Conservation (phyloP, 192 early-diverging fungal genomes). For the Backusella morwellensis region DNA sequence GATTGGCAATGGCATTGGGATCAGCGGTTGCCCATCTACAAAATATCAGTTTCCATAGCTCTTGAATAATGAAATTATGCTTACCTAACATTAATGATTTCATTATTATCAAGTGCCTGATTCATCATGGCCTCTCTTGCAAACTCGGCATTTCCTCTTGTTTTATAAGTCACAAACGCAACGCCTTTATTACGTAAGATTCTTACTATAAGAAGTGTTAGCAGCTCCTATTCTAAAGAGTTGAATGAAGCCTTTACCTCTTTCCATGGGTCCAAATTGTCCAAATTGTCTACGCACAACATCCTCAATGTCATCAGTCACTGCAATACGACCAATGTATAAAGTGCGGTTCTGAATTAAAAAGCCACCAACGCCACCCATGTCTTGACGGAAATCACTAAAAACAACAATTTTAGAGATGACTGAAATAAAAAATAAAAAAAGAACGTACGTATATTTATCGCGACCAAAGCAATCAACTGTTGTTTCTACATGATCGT, state of each 20-base stretch:
- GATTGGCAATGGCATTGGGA: slow-evolving; percentile 21
- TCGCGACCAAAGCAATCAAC: slow-evolving; percentile 84
- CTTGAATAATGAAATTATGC: no score
- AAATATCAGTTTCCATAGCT: background rate
- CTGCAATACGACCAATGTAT: slow-evolving; percentile 66
- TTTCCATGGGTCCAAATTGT: slow-evolving; percentile 76
- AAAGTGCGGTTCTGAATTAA: slow-evolving; percentile 69
- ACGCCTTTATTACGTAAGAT: slow-evolving; percentile 69
- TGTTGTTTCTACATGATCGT: slow-evolving; percentile 52
- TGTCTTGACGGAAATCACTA: slow-evolving; percentile 55
- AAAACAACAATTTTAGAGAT: background rate
- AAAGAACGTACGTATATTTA: slow-evolving; percentile 45
- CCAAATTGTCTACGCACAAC: slow-evolving; percentile 65
- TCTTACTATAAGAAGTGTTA: slow-evolving; percentile 48
- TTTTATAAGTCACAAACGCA: slow-evolving; percentile 80
- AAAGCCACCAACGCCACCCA: slow-evolving; percentile 77
- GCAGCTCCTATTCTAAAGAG: no score
- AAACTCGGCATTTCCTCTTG: slow-evolving; percentile 76
- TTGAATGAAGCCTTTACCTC: background rate
- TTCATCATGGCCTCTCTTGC: slow-evolving; percentile 87
- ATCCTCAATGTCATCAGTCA: slow-evolving; percentile 40
- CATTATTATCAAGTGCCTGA: slow-evolving; percentile 75
- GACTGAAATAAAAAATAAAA: background rate
- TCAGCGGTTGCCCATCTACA: slow-evolving; percentile 76
- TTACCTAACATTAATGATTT: slow-evolving; percentile 51